Evolutionary conservation across 148 eudicot genomes (phyloP).

Genomic region (Cornus florida): DNA sequence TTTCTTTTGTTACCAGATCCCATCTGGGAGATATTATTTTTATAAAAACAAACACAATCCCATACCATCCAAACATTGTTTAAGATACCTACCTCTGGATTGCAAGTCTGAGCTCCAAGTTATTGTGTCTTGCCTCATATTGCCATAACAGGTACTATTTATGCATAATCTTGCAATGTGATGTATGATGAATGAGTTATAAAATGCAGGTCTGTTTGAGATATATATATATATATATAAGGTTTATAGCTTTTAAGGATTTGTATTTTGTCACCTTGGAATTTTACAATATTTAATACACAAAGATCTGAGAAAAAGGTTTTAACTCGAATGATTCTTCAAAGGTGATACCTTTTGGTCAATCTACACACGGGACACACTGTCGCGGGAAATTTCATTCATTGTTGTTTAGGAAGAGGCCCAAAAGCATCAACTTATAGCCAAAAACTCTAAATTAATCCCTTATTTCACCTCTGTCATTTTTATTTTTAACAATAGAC

Average conservation of each 20-base stretch:
- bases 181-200: background rate
- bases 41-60: too few relatives aligned
- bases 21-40: too few relatives aligned
- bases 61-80: too few relatives aligned
- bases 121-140: too few relatives aligned
- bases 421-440: background rate
- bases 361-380: background rate
- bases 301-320: background rate
- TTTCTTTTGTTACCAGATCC: too few relatives aligned
- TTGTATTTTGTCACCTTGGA: background rate
- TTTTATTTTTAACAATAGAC: background rate
- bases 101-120: too few relatives aligned
- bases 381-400: background rate
- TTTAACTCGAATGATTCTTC: background rate
- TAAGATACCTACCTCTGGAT: too few relatives aligned
- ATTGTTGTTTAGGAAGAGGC: background rate
- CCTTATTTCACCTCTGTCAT: too few relatives aligned
- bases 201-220: background rate
- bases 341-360: slow-evolving; percentile 18
- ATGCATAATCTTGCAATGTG: background rate
- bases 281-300: background rate
- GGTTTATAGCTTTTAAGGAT: background rate
- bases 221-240: too few relatives aligned
- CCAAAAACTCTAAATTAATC: background rate
- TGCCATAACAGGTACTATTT: too few relatives aligned